phyloP scores from a whole-genome alignment of 495 filamentous ascomycete species.

The Aspergillus olivimuriae region DNA sequence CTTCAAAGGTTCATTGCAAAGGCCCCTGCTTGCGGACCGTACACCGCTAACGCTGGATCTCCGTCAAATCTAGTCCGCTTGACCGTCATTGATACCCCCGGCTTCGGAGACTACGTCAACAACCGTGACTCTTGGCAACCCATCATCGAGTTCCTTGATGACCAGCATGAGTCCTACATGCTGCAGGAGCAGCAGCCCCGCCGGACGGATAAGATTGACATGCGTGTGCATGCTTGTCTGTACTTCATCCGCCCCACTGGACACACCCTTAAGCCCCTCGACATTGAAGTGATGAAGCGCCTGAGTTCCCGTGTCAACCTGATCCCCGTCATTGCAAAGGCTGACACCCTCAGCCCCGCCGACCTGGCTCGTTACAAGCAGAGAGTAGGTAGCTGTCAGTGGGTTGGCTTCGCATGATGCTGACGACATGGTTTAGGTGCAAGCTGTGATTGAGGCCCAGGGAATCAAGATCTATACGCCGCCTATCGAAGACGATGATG shows the following conservation, averaged over 20 bases:
- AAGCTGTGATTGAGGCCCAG: conserved; percentile 92
- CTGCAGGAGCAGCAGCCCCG: conserved; percentile 98
- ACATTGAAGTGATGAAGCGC: conserved; percentile 99
- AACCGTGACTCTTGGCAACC: conserved; percentile 99
- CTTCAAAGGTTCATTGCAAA: conserved; percentile 77
- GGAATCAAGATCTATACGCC: conserved; percentile 99
- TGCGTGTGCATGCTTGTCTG: conserved; percentile 95
- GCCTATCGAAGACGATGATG: conserved; percentile 95
- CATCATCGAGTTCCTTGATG: conserved; percentile 98
- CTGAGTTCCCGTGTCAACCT: conserved; percentile 95
- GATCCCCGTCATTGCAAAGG: conserved; percentile 97
- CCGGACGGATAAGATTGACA: conserved; percentile 96
- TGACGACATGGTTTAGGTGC: conserved; percentile 53
- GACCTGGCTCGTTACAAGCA: conserved; percentile 91
- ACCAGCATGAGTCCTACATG: conserved; percentile 99
- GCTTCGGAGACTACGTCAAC: conserved; percentile 99
- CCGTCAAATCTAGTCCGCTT: conserved; percentile 64
- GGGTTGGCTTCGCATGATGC: too few relatives aligned
- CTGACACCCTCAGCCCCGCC: conserved; percentile 88
- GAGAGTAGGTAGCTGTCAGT: conserved; percentile 53
- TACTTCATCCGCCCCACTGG: conserved; percentile 99
- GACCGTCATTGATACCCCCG: conserved; percentile 97
- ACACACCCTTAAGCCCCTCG: conserved; percentile 95
- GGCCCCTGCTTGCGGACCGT: neutral
- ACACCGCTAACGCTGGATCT: conserved; percentile 11